Evolutionary conservation across 768 basidiomycete species (phyloP).

Genomic region (Daedaleopsis nitida): DNA sequence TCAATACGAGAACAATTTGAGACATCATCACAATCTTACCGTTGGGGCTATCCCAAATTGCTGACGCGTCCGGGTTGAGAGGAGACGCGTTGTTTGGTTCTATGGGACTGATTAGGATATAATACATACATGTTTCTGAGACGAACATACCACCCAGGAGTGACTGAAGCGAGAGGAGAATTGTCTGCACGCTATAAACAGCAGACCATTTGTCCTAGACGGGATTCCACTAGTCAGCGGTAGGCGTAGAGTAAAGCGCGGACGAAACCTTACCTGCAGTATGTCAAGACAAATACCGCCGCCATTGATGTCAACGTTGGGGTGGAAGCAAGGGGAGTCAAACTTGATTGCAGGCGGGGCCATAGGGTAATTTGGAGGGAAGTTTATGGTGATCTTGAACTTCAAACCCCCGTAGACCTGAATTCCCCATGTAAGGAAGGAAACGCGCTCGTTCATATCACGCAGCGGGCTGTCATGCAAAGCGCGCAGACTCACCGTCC

Average conservation of each 20-base stretch:
- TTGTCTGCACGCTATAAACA: slow-evolving; percentile 89
- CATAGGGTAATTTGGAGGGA: slow-evolving; percentile 89
- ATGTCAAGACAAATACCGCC: slow-evolving; percentile 89
- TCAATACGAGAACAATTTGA: slow-evolving; percentile 4
- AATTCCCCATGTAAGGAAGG: not conserved
- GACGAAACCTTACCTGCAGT: slow-evolving; percentile 58
- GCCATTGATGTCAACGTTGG: slow-evolving; percentile 80
- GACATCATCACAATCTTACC: slow-evolving; percentile 40
- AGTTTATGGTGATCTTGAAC: slow-evolving; percentile 83
- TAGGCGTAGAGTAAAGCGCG: not conserved
- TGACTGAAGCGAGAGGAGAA: slow-evolving; percentile 85
- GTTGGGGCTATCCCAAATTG: slow-evolving; percentile 73
- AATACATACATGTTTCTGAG: not conserved
- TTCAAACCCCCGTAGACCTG: slow-evolving; percentile 78
- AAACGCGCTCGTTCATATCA: not conserved
- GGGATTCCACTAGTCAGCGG: not conserved
- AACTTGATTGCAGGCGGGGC: slow-evolving; percentile 84
- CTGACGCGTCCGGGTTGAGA: slow-evolving; percentile 83
- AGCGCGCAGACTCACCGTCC: slow-evolving; percentile 54
- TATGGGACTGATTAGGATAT: slow-evolving; percentile 29
- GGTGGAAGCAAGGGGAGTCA: slow-evolving; percentile 88
- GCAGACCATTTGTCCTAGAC: slow-evolving; percentile 90
- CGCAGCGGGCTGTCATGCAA: slow-evolving; percentile 8
- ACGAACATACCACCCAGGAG: slow-evolving; percentile 73
- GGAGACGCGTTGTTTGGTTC: slow-evolving; percentile 95